Percentiles rank a stretch among this genome's conserved stretches.
Conservation (phyloP, 352 stramenopile genomes). For the Phytophthora pini region DNA sequence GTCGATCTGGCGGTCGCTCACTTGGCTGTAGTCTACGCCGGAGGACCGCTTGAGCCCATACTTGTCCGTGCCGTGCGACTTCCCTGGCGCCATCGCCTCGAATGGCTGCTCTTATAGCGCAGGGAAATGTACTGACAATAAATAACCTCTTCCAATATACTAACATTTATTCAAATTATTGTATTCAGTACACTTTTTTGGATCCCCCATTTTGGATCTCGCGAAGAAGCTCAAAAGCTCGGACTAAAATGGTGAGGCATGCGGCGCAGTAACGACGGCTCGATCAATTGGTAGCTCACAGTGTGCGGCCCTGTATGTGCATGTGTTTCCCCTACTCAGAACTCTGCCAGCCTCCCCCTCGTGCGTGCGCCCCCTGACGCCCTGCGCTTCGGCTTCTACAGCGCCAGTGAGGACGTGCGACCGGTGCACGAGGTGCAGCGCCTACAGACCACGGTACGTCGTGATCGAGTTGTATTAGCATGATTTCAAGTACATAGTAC, state of each 20-base stretch:
- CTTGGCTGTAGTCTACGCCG: conserved; percentile 85
- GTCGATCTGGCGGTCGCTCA: conserved; percentile 84
- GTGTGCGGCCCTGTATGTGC: not conserved
- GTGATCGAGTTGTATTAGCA: not conserved
- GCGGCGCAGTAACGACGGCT: not conserved
- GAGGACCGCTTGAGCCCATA: conserved; percentile 81
- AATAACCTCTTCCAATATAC: too few species aligned
- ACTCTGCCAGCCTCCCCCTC: conserved; percentile 76
- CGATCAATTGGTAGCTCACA: not conserved
- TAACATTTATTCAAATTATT: not conserved
- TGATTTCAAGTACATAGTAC: not conserved
- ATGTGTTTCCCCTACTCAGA: conserved; percentile 32
- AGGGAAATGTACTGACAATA: too few species aligned
- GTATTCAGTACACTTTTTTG: not conserved
- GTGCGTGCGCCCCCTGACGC: conserved; percentile 83
- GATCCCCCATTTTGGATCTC: conserved; percentile 30
- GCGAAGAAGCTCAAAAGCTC: conserved; percentile 14
- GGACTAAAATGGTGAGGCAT: conserved; percentile 29
- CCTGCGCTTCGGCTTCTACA: conserved; percentile 86
- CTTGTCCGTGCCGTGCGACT: conserved; percentile 44
- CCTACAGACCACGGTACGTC: conserved; percentile 74
- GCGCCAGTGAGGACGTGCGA: conserved; percentile 79
- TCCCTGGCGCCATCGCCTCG: conserved; percentile 17
- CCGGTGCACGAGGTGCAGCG: conserved; percentile 87
- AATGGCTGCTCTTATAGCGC: not conserved